A percentile compares a stretch with the other conserved stretches of the same genome.
Evolutionary conservation across 352 stramenopile genomes (phyloP).

Genomic region (Blastocystis sp.): DNA sequence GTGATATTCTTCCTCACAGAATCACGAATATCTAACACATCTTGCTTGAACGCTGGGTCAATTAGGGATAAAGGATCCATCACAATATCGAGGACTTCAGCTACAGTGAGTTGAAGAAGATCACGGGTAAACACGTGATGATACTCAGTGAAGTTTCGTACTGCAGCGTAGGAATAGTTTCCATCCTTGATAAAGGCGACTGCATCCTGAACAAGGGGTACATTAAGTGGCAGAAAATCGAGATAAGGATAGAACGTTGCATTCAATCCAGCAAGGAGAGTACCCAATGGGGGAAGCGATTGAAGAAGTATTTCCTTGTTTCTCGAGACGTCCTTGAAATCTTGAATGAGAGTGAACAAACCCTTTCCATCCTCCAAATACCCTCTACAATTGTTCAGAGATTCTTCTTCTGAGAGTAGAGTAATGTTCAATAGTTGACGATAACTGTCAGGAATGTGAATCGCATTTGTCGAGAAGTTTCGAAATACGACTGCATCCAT

Average conservation of each 20-base stretch:
- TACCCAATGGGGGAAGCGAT: not conserved
- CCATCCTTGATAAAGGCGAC: constrained; percentile 31
- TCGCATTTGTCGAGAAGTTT: constrained; percentile 44
- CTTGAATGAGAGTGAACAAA: constrained; percentile 3
- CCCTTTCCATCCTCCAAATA: constrained; percentile 14
- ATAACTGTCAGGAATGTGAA: constrained; percentile 47
- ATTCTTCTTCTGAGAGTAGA: not conserved
- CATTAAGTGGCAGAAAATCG: constrained; percentile 10
- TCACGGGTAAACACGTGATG: constrained; percentile 35
- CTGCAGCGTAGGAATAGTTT: not conserved
- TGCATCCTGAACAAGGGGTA: not conserved
- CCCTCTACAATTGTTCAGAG: not conserved
- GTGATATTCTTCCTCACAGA: constrained; percentile 6
- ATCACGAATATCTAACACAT: not conserved
- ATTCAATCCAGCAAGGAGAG: constrained; percentile 9
- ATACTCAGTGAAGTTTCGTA: not conserved
- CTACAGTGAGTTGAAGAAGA: constrained; percentile 19
- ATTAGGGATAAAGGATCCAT: constrained; percentile 5
- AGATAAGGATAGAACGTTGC: constrained; percentile 48
- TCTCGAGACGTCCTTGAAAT: not conserved
- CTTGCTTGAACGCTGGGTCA: not conserved
- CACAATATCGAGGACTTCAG: not conserved
- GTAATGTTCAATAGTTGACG: constrained; percentile 11
- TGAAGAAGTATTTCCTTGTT: not conserved
- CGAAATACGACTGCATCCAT: constrained; percentile 5